These are phyloP conservation scores for Exophiala spinifera DNA, from an alignment of 2,329 filamentous ascomycete species.

Conservation along the genomic window DNA sequence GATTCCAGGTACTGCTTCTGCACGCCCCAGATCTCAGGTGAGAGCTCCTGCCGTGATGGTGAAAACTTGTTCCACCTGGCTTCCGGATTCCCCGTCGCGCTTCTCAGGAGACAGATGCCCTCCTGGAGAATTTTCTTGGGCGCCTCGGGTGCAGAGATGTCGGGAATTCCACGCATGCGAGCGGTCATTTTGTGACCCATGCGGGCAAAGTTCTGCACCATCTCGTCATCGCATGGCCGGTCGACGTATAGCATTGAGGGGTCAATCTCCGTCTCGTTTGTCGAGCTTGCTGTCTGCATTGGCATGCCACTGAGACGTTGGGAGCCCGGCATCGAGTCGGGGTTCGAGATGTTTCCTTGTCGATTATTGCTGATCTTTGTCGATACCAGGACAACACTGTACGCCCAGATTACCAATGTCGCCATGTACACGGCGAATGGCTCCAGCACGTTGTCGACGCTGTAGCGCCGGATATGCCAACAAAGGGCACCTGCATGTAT, in stretches of 20 bases:
- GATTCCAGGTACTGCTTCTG: too few relatives aligned
- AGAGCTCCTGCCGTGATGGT: too few relatives aligned
- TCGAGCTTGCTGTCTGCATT: slow-evolving; percentile 20
- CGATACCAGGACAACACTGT: slow-evolving; percentile 31
- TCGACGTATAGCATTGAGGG: slow-evolving; percentile 52
- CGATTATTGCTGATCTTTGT: slow-evolving; percentile 12
- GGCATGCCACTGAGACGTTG: slow-evolving; percentile 13
- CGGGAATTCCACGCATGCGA: slow-evolving; percentile 52
- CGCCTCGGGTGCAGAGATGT: slow-evolving; percentile 34
- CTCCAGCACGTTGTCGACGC: slow-evolving; percentile 48
- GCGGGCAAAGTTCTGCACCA: slow-evolving; percentile 56
- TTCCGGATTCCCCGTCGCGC: too few relatives aligned
- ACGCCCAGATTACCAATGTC: slow-evolving; percentile 50
- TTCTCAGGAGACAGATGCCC: slow-evolving; percentile 20
- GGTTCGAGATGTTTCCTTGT: slow-evolving; percentile 14
- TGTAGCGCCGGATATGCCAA: slow-evolving; percentile 53
- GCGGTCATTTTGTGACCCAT: slow-evolving; percentile 51
- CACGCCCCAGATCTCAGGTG: too few relatives aligned
- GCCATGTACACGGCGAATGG: slow-evolving; percentile 46
- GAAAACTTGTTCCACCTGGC: too few relatives aligned
- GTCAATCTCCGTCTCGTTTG: slow-evolving; percentile 20
- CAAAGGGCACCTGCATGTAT: slow-evolving; percentile 53
- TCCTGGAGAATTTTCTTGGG: slow-evolving; percentile 25
- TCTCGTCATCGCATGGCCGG: slow-evolving; percentile 56
- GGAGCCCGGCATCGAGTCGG: too few relatives aligned